phyloP scores from a whole-genome alignment of 2,329 filamentous ascomycete species.

The Aspergillus sp. region DNA sequence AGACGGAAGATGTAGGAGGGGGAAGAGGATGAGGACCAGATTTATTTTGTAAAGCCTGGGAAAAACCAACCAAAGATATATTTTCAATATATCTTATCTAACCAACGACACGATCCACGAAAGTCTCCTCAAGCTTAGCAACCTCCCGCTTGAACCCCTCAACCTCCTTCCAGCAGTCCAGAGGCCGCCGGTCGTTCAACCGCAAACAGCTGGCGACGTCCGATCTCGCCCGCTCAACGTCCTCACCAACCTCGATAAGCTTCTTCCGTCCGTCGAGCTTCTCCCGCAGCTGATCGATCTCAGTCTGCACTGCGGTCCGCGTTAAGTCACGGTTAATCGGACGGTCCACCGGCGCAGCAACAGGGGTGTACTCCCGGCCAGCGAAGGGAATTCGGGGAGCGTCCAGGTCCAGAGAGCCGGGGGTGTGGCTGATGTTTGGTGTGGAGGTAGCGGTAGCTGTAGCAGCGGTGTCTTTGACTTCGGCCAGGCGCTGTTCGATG shows the following conservation, averaged over 20 bases:
- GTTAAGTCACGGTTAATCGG: constrained; percentile 40
- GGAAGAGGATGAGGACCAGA: neutral
- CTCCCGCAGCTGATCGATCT: constrained; percentile 50
- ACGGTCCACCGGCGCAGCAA: constrained; percentile 10
- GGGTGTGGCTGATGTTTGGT: constrained; percentile 15
- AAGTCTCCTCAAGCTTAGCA: constrained; percentile 72
- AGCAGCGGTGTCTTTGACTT: constrained; percentile 26
- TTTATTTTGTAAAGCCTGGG: neutral
- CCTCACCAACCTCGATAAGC: constrained; percentile 58
- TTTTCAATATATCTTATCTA: constrained; percentile 11
- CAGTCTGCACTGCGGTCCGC: constrained; percentile 48
- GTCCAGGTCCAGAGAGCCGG: constrained; percentile 32
- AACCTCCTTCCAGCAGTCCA: constrained; percentile 94
- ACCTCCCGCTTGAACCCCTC: constrained; percentile 87
- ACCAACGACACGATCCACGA: constrained; percentile 70
- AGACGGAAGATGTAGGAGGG: neutral
- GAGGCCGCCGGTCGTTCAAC: constrained; percentile 74
- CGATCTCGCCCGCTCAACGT: constrained; percentile 66
- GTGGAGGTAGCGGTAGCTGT: constrained; percentile 21
- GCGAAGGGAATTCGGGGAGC: constrained; percentile 39
- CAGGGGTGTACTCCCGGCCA: constrained; percentile 29
- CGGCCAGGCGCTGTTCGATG: constrained; percentile 56
- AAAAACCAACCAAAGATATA: neutral
- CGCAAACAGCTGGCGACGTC: constrained; percentile 74
- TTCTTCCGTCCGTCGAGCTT: constrained; percentile 58